Evolutionary conservation across 345 rosid species (phyloP).

Genomic region (Eucalyptus leucophloia): DNA sequence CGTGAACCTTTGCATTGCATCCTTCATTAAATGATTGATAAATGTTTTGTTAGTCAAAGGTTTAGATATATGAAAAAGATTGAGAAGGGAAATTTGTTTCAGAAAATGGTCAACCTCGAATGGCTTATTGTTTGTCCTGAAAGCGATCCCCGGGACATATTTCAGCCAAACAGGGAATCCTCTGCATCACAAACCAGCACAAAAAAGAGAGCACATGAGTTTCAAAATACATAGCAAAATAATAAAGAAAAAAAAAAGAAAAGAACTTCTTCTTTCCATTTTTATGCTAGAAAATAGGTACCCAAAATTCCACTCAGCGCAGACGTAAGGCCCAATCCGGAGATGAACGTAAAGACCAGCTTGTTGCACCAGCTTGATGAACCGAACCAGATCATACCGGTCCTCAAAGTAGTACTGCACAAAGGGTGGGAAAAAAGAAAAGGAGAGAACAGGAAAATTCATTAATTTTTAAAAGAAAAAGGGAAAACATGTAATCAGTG

Average conservation of each 20-base stretch:
- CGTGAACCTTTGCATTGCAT: constrained; percentile 26
- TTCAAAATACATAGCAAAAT: neutral
- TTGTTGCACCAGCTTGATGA: constrained; percentile 24
- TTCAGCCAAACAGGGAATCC: constrained; percentile 13
- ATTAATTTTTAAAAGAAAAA: neutral
- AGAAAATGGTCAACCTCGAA: neutral
- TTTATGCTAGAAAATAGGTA: neutral
- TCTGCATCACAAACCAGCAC: neutral
- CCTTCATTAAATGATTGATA: neutral
- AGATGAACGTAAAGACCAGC: constrained; percentile 28
- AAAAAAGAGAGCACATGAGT: neutral
- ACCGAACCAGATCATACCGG: constrained; percentile 28
- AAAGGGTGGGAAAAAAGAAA: neutral
- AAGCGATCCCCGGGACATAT: constrained; percentile 4
- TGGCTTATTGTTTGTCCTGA: constrained; percentile 4
- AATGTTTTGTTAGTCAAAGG: neutral
- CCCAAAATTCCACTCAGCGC: constrained; percentile 14
- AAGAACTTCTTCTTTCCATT: neutral
- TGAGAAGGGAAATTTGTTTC: neutral
- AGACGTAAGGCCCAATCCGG: constrained; percentile 8
- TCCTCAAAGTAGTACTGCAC: constrained; percentile 24
- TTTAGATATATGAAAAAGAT: neutral
- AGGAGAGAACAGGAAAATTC: neutral
- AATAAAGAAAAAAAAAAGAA: too few species aligned
- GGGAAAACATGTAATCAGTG: neutral